Conservation (phyloP, 441 rosid genomes). For the Jatropha multifida region DNA sequence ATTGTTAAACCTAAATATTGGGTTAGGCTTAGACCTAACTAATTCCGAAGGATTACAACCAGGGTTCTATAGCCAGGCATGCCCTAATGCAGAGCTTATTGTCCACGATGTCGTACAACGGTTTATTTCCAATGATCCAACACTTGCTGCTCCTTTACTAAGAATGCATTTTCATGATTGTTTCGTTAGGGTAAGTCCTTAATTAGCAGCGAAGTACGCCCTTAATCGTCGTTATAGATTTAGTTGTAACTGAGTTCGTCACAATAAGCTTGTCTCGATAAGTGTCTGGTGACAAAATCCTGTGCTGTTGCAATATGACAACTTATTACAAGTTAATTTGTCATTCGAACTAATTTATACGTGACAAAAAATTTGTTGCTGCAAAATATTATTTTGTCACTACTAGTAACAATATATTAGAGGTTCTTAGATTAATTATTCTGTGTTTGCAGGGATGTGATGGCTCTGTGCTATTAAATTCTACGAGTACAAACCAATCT, state of each 20-base stretch:
- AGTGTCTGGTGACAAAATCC: no score
- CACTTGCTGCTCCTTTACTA: constrained; percentile 54
- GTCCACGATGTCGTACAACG: constrained; percentile 29
- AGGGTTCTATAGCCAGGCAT: constrained; percentile 41
- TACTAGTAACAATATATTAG: no score
- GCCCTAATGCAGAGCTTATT: constrained; percentile 17
- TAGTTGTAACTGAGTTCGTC: no score
- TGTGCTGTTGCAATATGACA: no score
- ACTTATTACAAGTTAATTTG: no score
- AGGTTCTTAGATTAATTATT: no score
- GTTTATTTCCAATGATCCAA: constrained; percentile 36
- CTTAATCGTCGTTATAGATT: background rate
- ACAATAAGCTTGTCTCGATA: no score
- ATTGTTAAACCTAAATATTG: constrained; percentile 2
- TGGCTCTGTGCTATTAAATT: constrained; percentile 50
- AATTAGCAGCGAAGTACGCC: background rate
- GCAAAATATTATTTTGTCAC: no score
- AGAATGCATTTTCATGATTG: constrained; percentile 74
- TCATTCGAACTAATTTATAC: no score
- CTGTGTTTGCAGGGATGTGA: constrained; percentile 48
- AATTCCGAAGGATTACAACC: constrained; percentile 28
- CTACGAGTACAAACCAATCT: constrained; percentile 31
- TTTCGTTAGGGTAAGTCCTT: constrained; percentile 53
- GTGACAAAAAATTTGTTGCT: no score
- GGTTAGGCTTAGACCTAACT: background rate